A percentile compares a stretch with the other conserved stretches of the same genome.
These are phyloP conservation scores for Hemisphaericaspora subhashii DNA, from an alignment of 1,139 yeast species.

Conservation along the genomic window DNA sequence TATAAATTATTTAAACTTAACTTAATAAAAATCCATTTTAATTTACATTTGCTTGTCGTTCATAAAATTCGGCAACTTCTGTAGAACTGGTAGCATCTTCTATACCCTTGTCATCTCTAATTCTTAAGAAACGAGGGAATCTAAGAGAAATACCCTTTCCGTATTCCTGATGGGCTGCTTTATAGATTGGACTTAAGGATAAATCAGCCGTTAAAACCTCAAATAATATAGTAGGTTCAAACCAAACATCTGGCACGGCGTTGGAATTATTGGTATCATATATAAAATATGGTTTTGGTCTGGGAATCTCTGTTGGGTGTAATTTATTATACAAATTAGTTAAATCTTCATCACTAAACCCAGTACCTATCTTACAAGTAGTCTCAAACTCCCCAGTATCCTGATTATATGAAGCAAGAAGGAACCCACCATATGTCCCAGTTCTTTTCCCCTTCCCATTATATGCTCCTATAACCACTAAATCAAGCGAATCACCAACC, in stretches of 20 bases:
- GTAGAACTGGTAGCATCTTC: constrained; percentile 91
- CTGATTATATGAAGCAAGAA: constrained; percentile 84
- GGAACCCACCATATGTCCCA: constrained; percentile 90
- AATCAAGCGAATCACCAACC: constrained; percentile 91
- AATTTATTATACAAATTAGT: constrained; percentile 58
- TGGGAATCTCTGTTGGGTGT: constrained; percentile 63
- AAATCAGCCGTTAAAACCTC: constrained; percentile 95
- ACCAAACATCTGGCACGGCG: constrained; percentile 92
- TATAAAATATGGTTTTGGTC: constrained; percentile 70
- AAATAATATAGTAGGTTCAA: constrained; percentile 83
- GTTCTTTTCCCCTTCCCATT: constrained; percentile 94
- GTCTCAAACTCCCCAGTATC: constrained; percentile 93
- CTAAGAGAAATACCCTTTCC: constrained; percentile 90
- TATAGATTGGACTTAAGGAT: constrained; percentile 87
- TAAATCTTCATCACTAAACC: constrained; percentile 86
- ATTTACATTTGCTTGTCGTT: constrained; percentile 59
- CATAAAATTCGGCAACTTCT: constrained; percentile 88
- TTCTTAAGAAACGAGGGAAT: constrained; percentile 84
- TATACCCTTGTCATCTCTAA: constrained; percentile 82
- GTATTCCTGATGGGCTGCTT: constrained; percentile 75
- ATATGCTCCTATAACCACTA: constrained; percentile 93
- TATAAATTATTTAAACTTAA: not conserved
- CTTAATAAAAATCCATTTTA: constrained; percentile 8
- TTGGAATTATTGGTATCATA: constrained; percentile 63
- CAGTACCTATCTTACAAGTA: constrained; percentile 96